Conservation (phyloP, 1,284 basidiomycete species). For the Trichosporon sp. region DNA sequence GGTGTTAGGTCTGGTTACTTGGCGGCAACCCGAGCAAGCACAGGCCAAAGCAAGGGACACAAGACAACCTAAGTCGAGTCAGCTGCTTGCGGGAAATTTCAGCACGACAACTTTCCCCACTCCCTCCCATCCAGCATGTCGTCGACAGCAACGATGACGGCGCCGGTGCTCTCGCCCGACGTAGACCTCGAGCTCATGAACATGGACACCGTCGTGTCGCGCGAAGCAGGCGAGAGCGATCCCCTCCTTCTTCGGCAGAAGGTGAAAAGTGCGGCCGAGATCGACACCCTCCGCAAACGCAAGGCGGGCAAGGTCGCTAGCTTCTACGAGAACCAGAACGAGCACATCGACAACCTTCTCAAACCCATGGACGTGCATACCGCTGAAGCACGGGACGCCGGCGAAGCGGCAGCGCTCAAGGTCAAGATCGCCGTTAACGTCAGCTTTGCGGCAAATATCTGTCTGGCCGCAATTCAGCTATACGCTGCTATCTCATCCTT, state of each 20-base stretch:
- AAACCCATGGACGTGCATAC: slow-evolving; percentile 78
- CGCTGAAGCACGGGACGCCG: slow-evolving; percentile 38
- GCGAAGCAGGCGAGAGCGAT: slow-evolving; percentile 56
- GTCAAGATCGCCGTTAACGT: slow-evolving; percentile 86
- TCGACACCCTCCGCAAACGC: slow-evolving; percentile 43
- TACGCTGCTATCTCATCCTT: slow-evolving; percentile 80
- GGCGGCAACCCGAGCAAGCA: neutral
- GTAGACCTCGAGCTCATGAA: slow-evolving; percentile 48
- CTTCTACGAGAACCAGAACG: slow-evolving; percentile 83
- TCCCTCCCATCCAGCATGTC: neutral
- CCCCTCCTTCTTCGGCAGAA: slow-evolving; percentile 56
- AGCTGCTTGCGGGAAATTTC: neutral
- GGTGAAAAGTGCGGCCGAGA: slow-evolving; percentile 53
- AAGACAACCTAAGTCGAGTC: neutral
- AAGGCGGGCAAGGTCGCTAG: slow-evolving; percentile 53
- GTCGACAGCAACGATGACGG: neutral
- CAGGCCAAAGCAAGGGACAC: neutral
- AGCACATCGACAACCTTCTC: slow-evolving; percentile 78
- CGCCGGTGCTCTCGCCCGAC: slow-evolving; percentile 12
- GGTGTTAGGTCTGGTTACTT: neutral
- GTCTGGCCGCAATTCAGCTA: slow-evolving; percentile 61
- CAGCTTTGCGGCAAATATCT: slow-evolving; percentile 75
- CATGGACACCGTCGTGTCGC: slow-evolving; percentile 38
- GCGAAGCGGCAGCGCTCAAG: slow-evolving; percentile 58
- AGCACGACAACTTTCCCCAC: neutral